Conservation (phyloP, 306 rosid species). For the Benincasa hispida region DNA sequence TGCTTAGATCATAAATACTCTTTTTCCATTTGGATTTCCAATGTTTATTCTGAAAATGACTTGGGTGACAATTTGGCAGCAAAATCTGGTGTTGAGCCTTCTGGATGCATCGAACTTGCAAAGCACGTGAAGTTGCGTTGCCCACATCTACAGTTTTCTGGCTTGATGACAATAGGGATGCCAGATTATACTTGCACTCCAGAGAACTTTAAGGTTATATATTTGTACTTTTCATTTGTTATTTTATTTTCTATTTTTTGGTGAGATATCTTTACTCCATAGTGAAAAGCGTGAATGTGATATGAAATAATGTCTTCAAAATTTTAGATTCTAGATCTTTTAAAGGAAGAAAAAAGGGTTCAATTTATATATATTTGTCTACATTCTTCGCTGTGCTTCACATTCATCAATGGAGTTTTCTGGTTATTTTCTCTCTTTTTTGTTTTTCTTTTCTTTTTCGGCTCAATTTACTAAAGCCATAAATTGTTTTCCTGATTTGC, state of each 20-base stretch:
- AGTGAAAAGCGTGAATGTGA: neutral
- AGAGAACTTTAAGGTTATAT: conserved; percentile 32
- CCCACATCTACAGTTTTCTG: conserved; percentile 35
- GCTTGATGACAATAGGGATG: conserved; percentile 52
- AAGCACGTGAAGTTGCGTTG: conserved; percentile 30
- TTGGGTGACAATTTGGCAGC: conserved; percentile 17
- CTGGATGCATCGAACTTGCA: conserved; percentile 30
- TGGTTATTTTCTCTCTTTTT: no score
- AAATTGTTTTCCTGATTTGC: neutral
- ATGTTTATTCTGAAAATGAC: neutral
- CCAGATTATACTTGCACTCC: conserved; percentile 40
- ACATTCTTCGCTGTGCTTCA: neutral
- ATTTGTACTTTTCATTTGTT: neutral
- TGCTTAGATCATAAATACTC: neutral
- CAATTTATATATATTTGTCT: neutral
- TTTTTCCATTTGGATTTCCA: neutral
- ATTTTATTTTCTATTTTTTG: no score
- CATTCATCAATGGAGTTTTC: neutral
- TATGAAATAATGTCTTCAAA: neutral
- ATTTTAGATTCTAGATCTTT: neutral
- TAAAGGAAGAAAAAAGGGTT: neutral
- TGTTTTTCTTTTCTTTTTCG: neutral
- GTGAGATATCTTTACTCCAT: neutral
- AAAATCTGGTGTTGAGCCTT: conserved; percentile 37
- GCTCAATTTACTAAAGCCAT: neutral